phyloP scores from a whole-genome alignment of 805 yeast genomes.

The Candida tibetensis region DNA sequence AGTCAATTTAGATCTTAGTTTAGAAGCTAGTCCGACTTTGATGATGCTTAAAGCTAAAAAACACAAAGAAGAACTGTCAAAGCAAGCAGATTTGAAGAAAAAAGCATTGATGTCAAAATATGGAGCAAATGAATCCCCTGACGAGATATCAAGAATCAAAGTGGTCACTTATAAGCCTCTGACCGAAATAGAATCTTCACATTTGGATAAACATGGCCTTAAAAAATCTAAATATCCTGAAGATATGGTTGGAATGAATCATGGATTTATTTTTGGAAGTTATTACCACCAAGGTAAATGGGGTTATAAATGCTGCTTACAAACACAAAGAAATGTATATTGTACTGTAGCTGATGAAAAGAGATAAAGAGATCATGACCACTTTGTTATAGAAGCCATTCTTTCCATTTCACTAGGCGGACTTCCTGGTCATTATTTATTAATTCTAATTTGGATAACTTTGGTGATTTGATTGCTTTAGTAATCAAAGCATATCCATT shows the following conservation, averaged over 20 bases:
- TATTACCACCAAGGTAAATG: conserved; percentile 39
- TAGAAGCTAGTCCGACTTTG: conserved; percentile 39
- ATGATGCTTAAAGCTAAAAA: conserved; percentile 28
- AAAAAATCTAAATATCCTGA: conserved; percentile 29
- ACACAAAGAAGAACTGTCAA: conserved; percentile 15
- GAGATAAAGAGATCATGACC: background rate
- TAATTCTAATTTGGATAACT: conserved; percentile 12
- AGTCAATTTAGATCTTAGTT: conserved; percentile 26
- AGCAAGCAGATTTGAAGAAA: conserved; percentile 13
- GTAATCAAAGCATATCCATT: conserved; percentile 11
- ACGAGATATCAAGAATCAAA: background rate
- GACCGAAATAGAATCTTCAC: background rate
- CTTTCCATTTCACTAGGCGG: conserved; percentile 16
- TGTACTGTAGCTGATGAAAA: conserved; percentile 18
- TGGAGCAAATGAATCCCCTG: conserved; percentile 10
- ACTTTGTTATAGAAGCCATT: conserved; percentile 11
- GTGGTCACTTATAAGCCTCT: background rate
- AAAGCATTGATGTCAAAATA: conserved; percentile 16
- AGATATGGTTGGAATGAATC: conserved; percentile 37
- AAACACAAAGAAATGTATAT: conserved; percentile 25
- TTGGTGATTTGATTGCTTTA: conserved; percentile 10
- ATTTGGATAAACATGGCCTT: conserved; percentile 7
- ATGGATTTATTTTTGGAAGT: conserved; percentile 44
- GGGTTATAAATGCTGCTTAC: conserved; percentile 46
- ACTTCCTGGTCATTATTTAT: conserved; percentile 10